These are phyloP conservation scores for Solanum chacoense DNA, from an alignment of 305 asterid species.

Conservation along the genomic window DNA sequence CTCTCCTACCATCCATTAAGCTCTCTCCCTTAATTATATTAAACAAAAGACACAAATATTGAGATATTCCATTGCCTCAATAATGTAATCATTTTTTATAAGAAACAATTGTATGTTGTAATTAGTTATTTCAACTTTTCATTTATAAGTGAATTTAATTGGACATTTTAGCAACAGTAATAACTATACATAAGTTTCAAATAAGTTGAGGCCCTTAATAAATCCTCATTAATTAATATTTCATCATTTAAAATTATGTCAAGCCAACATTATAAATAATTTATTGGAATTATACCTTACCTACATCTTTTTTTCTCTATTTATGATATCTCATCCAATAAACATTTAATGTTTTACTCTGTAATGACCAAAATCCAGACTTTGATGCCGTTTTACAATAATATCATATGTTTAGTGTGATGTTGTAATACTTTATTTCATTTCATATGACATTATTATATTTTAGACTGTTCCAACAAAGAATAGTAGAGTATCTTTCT, in stretches of 20 bases:
- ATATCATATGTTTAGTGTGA: not conserved
- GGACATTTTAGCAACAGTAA: not conserved
- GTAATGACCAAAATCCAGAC: not conserved
- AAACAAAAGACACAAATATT: not conserved
- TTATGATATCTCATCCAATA: not conserved
- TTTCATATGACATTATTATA: no score
- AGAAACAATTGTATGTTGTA: not conserved
- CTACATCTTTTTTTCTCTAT: not conserved
- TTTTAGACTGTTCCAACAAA: no score
- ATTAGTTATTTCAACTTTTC: not conserved
- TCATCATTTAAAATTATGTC: not conserved
- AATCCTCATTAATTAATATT: not conserved
- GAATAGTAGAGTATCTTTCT: not conserved
- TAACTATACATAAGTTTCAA: not conserved
- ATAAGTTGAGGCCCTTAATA: not conserved
- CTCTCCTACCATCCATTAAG: not conserved
- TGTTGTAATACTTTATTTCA: not conserved
- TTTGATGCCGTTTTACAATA: not conserved
- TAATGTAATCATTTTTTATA: not conserved
- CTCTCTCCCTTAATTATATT: not conserved
- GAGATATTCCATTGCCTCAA: not conserved
- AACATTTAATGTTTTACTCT: no score
- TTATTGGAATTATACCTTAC: not conserved
- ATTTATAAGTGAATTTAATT: not conserved
- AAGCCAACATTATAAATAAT: not conserved